A percentile compares a stretch with the other conserved stretches of the same genome.
These are phyloP conservation scores for Saturnispora silvae DNA, from an alignment of 805 yeast species.

Conservation along the genomic window DNA sequence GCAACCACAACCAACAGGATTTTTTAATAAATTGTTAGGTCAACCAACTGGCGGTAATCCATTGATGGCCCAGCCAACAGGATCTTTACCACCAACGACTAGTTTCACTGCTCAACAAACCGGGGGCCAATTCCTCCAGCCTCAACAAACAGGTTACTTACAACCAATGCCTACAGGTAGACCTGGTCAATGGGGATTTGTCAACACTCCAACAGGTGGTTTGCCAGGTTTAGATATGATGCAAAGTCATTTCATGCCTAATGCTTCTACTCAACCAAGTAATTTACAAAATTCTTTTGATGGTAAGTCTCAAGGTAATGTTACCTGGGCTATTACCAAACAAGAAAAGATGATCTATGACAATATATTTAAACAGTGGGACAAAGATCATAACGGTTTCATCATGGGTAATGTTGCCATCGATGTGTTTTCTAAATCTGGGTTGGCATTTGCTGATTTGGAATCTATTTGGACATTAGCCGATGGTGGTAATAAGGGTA, in stretches of 20 bases:
- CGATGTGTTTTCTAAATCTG: slow-evolving; percentile 81
- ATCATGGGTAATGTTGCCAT: slow-evolving; percentile 78
- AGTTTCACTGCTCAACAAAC: slow-evolving; percentile 28
- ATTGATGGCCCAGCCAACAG: slow-evolving; percentile 40
- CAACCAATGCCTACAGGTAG: slow-evolving; percentile 47
- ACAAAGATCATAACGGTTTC: slow-evolving; percentile 51
- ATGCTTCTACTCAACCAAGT: slow-evolving; percentile 22
- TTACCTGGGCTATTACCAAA: slow-evolving; percentile 75
- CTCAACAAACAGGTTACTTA: slow-evolving; percentile 34
- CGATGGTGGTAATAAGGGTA: slow-evolving; percentile 75
- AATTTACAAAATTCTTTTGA: slow-evolving; percentile 24
- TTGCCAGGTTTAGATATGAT: slow-evolving; percentile 60
- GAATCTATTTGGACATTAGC: slow-evolving; percentile 88
- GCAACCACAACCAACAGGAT: slow-evolving; percentile 30
- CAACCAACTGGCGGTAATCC: slow-evolving; percentile 39
- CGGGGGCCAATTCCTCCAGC: slow-evolving; percentile 17
- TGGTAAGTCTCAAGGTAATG: slow-evolving; percentile 34
- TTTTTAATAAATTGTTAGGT: slow-evolving; percentile 34
- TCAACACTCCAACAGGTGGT: slow-evolving; percentile 57
- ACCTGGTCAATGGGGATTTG: slow-evolving; percentile 78
- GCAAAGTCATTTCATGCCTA: slow-evolving; percentile 60
- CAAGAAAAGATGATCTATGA: slow-evolving; percentile 83
- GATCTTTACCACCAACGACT: slow-evolving; percentile 27
- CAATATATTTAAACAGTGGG: slow-evolving; percentile 84
- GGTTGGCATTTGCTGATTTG: slow-evolving; percentile 72